phyloP scores from a whole-genome alignment of 164 flowering plant genomes.

The Vitis cinerea region DNA sequence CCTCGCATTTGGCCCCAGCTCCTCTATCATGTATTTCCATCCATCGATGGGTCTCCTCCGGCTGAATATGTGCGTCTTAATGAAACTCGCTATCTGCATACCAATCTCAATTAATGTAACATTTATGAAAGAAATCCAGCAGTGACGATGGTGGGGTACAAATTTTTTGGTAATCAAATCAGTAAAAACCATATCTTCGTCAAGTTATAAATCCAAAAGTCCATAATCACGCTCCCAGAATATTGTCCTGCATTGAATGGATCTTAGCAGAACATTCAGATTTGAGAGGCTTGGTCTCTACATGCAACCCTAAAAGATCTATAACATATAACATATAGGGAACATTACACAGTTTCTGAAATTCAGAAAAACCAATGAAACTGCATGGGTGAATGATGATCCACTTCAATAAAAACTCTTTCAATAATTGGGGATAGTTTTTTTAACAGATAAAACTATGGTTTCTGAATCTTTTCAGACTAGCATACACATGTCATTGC shows the following conservation, averaged over 20 bases:
- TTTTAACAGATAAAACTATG: too few relatives aligned
- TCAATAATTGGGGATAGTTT: too few relatives aligned
- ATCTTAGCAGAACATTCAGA: background rate
- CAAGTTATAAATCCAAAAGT: background rate
- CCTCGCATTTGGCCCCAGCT: slow-evolving; percentile 88
- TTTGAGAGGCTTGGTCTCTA: background rate
- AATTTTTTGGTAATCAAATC: too few relatives aligned
- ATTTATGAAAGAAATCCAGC: background rate
- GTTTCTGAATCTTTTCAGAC: too few relatives aligned
- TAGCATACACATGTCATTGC: too few relatives aligned
- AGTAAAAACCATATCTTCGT: background rate
- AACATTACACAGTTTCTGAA: too few relatives aligned
- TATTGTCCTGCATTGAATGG: too few relatives aligned
- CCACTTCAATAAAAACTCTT: background rate
- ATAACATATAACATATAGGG: too few relatives aligned
- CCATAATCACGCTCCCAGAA: background rate
- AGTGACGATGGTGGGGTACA: background rate
- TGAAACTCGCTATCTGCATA: slow-evolving; percentile 89
- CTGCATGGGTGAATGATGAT: background rate
- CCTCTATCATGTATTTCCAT: slow-evolving; percentile 99
- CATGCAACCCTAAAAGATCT: background rate
- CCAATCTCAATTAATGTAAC: background rate
- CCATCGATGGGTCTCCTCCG: slow-evolving; percentile 95
- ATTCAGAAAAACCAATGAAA: background rate
- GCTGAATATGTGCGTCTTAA: slow-evolving; percentile 95